Evolutionary conservation across 345 rosid genomes (phyloP).

Genomic region (Hibiscus trionum): DNA sequence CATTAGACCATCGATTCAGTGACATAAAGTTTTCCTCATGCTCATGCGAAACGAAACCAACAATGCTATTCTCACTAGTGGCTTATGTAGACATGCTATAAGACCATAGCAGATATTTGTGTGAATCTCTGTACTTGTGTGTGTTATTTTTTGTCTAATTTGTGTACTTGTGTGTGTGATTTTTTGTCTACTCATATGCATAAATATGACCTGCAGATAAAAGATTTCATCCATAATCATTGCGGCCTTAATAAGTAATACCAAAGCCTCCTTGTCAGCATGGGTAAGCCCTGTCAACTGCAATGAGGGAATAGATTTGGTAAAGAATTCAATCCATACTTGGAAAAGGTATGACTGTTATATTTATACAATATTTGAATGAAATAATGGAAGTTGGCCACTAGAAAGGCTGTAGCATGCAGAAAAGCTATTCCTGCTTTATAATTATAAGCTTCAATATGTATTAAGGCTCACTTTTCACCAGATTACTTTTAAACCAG

Average conservation of each 20-base stretch:
- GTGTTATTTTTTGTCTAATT: background rate
- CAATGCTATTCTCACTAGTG: background rate
- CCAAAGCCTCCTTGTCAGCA: constrained; percentile 57
- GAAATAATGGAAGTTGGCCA: background rate
- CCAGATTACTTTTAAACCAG: background rate
- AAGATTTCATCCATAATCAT: constrained; percentile 70
- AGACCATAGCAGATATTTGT: background rate
- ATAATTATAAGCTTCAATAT: background rate
- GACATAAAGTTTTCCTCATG: background rate
- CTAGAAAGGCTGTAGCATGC: background rate
- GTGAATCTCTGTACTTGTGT: background rate
- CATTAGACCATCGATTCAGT: background rate
- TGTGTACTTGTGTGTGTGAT: background rate
- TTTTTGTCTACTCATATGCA: background rate
- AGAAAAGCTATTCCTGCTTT: background rate
- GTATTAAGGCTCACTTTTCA: background rate
- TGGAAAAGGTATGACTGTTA: background rate
- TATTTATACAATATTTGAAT: background rate
- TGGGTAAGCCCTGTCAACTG: constrained; percentile 69
- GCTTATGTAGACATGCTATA: background rate
- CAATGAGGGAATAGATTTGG: constrained; percentile 16
- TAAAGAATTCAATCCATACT: background rate
- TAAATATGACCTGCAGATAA: constrained; percentile 53
- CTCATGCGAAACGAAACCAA: background rate
- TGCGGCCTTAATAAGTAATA: constrained; percentile 72